Base-by-base conservation (phyloP, 352 stramenopile species). In the Pythium volutum region DNA sequence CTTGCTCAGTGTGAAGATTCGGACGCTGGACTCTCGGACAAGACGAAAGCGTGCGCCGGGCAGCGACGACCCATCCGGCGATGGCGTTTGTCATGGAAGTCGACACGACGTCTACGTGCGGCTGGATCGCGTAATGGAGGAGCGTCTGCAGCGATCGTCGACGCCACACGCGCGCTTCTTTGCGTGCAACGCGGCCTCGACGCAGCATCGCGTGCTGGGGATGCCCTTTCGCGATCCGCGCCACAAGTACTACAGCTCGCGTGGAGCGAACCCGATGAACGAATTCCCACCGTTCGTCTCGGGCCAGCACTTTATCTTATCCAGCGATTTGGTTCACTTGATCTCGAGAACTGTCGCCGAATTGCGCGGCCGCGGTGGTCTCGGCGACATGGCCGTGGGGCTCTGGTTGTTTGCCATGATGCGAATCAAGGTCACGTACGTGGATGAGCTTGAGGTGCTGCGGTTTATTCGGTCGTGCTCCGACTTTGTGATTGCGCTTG, bases 261-360 rank as follows among this genome's bases (percentile, higher is more conserved):
- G 62, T 20, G 45, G 61, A 4, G 47, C 65, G 15, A 89, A 85
- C 41, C 62, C 71, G n/a, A 48, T 83, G 18, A 3, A 23, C 1
- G 25, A 64, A 27, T 61, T 79, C 3, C 77, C 73, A 5, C 72
- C 73, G 4, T 82, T 79, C n/a, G 59, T 76, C 4, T 63, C 67
- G 23, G 77, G 80, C 8, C 51, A 69, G 2, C 72, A 83, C 56
- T 87, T 79, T 43, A 15, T 89, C 2, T n/a, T 89, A 2, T 89
- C 80, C 2, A 57, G 42, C 8, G 70, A 84, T 31, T 78, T 71
- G 12, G 72, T 65, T 0, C 42, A 42, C 0, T 84, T 83, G 25
- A 57, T 89, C 12, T 52, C 53, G 0, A 55, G 22, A 10, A 89
- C 89, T 45, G 38, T 51, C 2, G 27, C 51, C 9, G 49, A 45